Conservation (phyloP, 2,329 filamentous ascomycete genomes). For the Botrytis galanthina region DNA sequence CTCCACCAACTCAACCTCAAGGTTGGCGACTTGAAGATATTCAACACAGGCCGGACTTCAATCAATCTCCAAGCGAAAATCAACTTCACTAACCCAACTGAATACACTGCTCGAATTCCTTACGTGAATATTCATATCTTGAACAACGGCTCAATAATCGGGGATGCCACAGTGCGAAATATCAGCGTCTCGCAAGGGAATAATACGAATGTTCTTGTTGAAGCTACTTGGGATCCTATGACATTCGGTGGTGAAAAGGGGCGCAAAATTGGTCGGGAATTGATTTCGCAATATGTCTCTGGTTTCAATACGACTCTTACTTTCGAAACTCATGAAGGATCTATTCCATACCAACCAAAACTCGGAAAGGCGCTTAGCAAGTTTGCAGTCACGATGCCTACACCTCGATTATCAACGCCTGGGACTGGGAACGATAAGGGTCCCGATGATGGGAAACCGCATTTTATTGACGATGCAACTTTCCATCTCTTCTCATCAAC, state of each 20-base stretch:
- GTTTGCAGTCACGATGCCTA: conserved; percentile 68
- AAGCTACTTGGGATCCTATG: conserved; percentile 71
- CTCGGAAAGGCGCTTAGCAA: conserved; percentile 71
- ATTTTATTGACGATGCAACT: conserved; percentile 82
- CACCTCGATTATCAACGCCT: conserved; percentile 63
- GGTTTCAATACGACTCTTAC: conserved; percentile 81
- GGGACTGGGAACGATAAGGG: conserved; percentile 43
- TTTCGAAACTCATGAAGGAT: conserved; percentile 66
- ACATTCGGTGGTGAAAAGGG: conserved; percentile 60
- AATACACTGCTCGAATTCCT: conserved; percentile 80
- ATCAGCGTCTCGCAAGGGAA: conserved; percentile 64
- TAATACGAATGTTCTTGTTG: conserved; percentile 68
- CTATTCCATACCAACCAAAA: conserved; percentile 69
- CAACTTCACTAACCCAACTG: conserved; percentile 87
- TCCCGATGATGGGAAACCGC: conserved; percentile 46
- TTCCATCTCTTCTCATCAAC: conserved; percentile 86
- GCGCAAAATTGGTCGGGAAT: conserved; percentile 61
- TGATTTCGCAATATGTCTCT: conserved; percentile 84
- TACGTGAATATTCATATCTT: conserved; percentile 74
- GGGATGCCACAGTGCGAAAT: conserved; percentile 67
- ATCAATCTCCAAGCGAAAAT: conserved; percentile 69
- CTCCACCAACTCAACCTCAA: conserved; percentile 55
- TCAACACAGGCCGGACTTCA: conserved; percentile 69
- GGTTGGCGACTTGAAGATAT: conserved; percentile 68
- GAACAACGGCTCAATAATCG: conserved; percentile 71